These are phyloP conservation scores for Fusarium cicatricum DNA, from an alignment of 2,329 filamentous ascomycete species.

Conservation along the genomic window DNA sequence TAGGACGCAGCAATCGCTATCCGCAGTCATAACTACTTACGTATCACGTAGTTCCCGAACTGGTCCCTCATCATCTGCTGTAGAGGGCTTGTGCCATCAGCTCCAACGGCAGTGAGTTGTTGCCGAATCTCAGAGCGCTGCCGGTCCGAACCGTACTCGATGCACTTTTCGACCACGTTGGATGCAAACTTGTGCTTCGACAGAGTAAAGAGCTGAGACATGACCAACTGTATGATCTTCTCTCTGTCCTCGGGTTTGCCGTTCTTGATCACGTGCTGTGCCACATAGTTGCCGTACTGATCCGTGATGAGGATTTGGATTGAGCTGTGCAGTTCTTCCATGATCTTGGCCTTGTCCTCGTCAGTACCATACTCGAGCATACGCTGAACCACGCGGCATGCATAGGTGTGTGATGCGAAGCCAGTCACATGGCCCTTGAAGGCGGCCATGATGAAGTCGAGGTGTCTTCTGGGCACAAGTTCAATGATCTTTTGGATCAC, in stretches of 20 bases:
- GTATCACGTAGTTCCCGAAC: constrained; percentile 96
- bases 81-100: constrained; percentile 74
- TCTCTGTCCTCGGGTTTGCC: constrained; percentile 76
- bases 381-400: constrained; percentile 91
- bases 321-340: constrained; percentile 80
- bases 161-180: constrained; percentile 95
- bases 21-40: constrained; percentile 66
- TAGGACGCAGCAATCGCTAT: constrained; percentile 9
- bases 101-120: constrained; percentile 65
- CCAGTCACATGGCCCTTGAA: constrained; percentile 78
- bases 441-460: constrained; percentile 84
- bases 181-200: constrained; percentile 97
- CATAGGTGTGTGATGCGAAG: constrained; percentile 82
- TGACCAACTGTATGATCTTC: constrained; percentile 77
- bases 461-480: constrained; percentile 76
- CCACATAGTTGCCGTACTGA: constrained; percentile 95
- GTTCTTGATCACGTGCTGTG: constrained; percentile 87
- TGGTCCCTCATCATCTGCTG: constrained; percentile 85
- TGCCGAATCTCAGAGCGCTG: constrained; percentile 76
- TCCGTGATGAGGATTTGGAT: constrained; percentile 79
- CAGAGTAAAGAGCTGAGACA: constrained; percentile 73
- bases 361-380: constrained; percentile 85
- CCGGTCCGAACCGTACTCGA: constrained; percentile 73
- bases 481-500: constrained; percentile 96
- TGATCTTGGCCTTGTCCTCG: constrained; percentile 73